Evolutionary conservation across 2,329 filamentous ascomycete genomes (phyloP).

Genomic region (Penicillium hesseltinei): DNA sequence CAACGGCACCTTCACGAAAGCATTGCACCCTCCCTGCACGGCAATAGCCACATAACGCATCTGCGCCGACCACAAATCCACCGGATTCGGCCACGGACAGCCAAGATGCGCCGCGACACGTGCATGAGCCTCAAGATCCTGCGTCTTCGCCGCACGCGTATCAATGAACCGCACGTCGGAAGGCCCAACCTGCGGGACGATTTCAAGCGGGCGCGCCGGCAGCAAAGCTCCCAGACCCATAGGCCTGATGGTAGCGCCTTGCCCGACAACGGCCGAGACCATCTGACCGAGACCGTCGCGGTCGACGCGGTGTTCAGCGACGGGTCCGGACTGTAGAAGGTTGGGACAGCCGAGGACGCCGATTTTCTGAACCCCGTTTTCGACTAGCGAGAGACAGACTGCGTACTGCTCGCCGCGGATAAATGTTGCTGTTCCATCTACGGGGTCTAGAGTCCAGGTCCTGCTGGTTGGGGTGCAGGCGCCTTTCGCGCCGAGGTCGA

Average conservation of each 20-base stretch:
- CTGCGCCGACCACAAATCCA: slow-evolving; percentile 53
- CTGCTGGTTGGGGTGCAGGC: slow-evolving; percentile 40
- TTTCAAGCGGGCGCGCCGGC: slow-evolving; percentile 32
- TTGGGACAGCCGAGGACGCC: slow-evolving; percentile 64
- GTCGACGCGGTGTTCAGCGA: slow-evolving; percentile 45
- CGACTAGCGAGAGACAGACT: slow-evolving; percentile 58
- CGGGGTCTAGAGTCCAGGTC: slow-evolving; percentile 64
- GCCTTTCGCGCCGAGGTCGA: slow-evolving; percentile 56
- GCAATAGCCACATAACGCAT: slow-evolving; percentile 55
- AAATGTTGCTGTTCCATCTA: slow-evolving; percentile 64
- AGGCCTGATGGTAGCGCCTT: slow-evolving; percentile 43
- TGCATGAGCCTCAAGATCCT: slow-evolving; percentile 42
- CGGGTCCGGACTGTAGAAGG: slow-evolving; percentile 40
- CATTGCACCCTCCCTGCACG: slow-evolving; percentile 48
- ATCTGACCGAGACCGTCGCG: slow-evolving; percentile 49
- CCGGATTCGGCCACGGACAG: slow-evolving; percentile 47
- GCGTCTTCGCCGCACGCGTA: slow-evolving; percentile 35
- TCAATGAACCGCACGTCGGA: slow-evolving; percentile 48
- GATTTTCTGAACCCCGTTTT: slow-evolving; percentile 57
- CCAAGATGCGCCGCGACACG: slow-evolving; percentile 42
- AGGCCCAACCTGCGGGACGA: slow-evolving; percentile 24
- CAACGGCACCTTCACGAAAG: slow-evolving; percentile 50
- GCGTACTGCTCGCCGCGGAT: slow-evolving; percentile 62
- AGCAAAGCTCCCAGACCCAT: slow-evolving; percentile 38
- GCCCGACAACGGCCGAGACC: slow-evolving; percentile 49